Base-by-base conservation (phyloP, 495 filamentous ascomycete species). In the Recurvomyces mirabilis region DNA sequence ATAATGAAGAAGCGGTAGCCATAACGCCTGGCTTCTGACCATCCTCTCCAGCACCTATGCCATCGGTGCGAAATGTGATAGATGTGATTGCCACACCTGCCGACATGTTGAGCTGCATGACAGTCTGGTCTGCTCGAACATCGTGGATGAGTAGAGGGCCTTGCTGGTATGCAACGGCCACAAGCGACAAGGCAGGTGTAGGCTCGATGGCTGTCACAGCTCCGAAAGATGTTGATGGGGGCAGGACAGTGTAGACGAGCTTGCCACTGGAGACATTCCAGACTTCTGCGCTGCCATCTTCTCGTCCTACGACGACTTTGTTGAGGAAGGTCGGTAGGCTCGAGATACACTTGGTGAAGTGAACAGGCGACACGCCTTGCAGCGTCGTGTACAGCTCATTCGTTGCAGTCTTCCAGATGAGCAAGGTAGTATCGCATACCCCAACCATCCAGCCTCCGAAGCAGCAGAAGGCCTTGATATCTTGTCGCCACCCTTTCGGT, bases 231-330 rank as follows among this genome's bases (percentile, higher is more conserved):
- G 75, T 60, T 10, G 73, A 69, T 3, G 79, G 74, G 13, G 93
- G 79, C 17, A 83, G 64, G 34, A 95, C 75, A 2, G 84, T 87
- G 58, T 95, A 83, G 20, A 99, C 70, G 21, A 93, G 69, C 57
- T 87, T 93, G 48, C 84, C 86, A 15, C 82, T 89, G 58, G 80
- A 87, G 41, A 96, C 64, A 58, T 99, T 99, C 93, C 93, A 96
- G 41, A 99, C 88, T 57, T 96, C 89, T 15, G 95, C 75, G 59
- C 73, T 77, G n/a, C 93, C 91, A 58, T 95, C 86, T 46, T 68
- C 70, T 46, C 84, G 77, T 4, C 86, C 91, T 25, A 82, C 80
- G 42, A 96, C 84, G 22, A 99, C 70, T 63, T 99, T 99, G 68
- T 96, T 99, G 19, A 96, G 65, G 62, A 82, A 96, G 0, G 89